Evolutionary conservation across 495 filamentous ascomycete species (phyloP).

Genomic region (Penicillium angulare): DNA sequence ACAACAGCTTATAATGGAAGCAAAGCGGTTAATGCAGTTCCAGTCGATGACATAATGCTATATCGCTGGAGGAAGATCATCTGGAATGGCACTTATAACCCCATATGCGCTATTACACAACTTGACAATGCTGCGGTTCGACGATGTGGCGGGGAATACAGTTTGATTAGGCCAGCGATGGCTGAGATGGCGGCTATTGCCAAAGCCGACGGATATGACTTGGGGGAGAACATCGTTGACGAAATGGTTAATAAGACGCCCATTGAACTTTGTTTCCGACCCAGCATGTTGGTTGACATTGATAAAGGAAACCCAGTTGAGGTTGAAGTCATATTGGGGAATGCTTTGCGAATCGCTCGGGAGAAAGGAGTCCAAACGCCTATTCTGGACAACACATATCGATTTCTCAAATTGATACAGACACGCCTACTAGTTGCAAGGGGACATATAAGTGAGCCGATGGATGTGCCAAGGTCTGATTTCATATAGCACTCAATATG

Average conservation of each 20-base stretch:
- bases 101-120: constrained; percentile 15
- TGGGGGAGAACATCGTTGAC: constrained; percentile 7
- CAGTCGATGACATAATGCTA: constrained; percentile 10
- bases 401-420: constrained; percentile 13
- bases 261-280: constrained; percentile 11
- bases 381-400: constrained; percentile 11
- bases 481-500: too few relatives aligned
- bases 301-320: constrained; percentile 17
- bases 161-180: constrained; percentile 18
- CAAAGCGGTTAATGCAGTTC: constrained; percentile 7
- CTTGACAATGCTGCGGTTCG: constrained; percentile 13
- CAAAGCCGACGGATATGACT: constrained; percentile 14
- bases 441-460: constrained; percentile 4
- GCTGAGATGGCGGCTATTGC: constrained; percentile 13
- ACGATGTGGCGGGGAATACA: constrained; percentile 4
- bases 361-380: constrained; percentile 8
- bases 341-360: constrained; percentile 11
- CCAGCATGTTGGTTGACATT: constrained; percentile 15
- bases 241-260: constrained; percentile 9
- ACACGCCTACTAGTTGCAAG: constrained; percentile 8
- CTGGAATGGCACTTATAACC: constrained; percentile 17
- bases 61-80: constrained; percentile 17
- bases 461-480: neutral
- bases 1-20: constrained; percentile 9
- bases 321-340: constrained; percentile 19